Evolutionary conservation across 805 yeast genomes (phyloP).

Genomic region (Yarrowia yakushimensis): DNA sequence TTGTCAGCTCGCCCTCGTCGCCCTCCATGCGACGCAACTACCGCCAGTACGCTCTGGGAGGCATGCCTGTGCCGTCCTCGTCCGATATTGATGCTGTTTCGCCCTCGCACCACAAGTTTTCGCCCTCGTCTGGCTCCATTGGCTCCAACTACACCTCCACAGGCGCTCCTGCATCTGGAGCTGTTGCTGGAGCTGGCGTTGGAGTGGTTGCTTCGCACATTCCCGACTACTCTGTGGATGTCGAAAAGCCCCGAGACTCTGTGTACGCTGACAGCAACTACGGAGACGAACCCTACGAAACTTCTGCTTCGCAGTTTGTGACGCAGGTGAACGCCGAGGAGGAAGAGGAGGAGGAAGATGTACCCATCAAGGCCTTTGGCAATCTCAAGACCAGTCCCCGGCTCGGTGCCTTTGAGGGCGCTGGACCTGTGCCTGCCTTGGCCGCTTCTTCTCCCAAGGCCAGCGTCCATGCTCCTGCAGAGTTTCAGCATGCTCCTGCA

Average conservation of each 20-base stretch:
- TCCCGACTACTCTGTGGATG: conserved; percentile 17
- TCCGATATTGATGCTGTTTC: conserved; percentile 7
- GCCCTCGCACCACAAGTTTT: conserved; percentile 12
- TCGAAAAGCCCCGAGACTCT: conserved; percentile 16
- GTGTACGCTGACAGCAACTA: conserved; percentile 10
- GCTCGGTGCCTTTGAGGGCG: background rate
- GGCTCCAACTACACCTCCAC: conserved; percentile 9
- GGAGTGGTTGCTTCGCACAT: background rate
- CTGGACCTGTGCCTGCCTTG: background rate
- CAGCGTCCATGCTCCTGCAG: background rate
- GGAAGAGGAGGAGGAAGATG: conserved; percentile 13
- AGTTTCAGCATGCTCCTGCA: background rate
- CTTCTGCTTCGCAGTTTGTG: conserved; percentile 13
- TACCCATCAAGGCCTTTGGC: conserved; percentile 3
- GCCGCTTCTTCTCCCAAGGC: background rate
- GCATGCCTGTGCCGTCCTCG: conserved; percentile 12
- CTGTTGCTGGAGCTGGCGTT: background rate
- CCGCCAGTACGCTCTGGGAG: conserved; percentile 20
- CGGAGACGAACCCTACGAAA: background rate
- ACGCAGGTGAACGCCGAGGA: background rate
- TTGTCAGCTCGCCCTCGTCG: conserved; percentile 5
- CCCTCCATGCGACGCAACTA: conserved; percentile 18
- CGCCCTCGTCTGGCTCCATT: background rate
- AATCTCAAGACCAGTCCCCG: background rate
- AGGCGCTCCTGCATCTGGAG: background rate